Evolutionary conservation across 805 yeast species (phyloP).

Genomic region (Nakazawaea ernobii): DNA sequence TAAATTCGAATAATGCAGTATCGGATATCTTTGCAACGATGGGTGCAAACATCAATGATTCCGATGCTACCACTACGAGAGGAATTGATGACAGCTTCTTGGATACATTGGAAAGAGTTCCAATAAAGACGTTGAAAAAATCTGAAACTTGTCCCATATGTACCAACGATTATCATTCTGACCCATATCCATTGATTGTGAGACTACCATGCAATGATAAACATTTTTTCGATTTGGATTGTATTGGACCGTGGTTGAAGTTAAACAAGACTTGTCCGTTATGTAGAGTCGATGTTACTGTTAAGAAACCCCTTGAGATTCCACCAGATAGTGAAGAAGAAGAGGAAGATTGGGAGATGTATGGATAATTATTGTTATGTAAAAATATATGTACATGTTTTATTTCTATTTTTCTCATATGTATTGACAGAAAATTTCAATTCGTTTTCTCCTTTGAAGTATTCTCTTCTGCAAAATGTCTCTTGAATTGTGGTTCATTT

Average conservation of each 20-base stretch:
- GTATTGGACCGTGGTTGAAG: constrained; percentile 85
- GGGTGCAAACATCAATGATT: neutral
- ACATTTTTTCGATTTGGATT: constrained; percentile 84
- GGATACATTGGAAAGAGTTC: constrained; percentile 72
- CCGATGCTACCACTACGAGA: constrained; percentile 12
- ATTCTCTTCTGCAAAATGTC: constrained; percentile 30
- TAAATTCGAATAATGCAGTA: neutral
- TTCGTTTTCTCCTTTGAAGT: constrained; percentile 17
- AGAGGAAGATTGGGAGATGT: constrained; percentile 73
- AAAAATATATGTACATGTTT: neutral
- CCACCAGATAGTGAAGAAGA: constrained; percentile 47
- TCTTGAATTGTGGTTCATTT: constrained; percentile 64
- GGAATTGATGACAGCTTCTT: constrained; percentile 69
- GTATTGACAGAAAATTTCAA: neutral
- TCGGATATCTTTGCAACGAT: constrained; percentile 1
- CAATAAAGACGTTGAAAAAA: constrained; percentile 32
- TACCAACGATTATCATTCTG: constrained; percentile 63
- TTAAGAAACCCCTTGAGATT: constrained; percentile 33
- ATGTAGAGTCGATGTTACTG: constrained; percentile 69
- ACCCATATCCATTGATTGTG: constrained; percentile 75
- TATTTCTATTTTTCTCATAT: neutral
- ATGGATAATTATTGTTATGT: constrained; percentile 39
- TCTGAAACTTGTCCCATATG: constrained; percentile 82
- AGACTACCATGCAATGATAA: constrained; percentile 58
- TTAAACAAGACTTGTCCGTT: constrained; percentile 76